These are phyloP conservation scores for Lachancea nothofagi DNA, from an alignment of 805 yeast species.

Conservation along the genomic window DNA sequence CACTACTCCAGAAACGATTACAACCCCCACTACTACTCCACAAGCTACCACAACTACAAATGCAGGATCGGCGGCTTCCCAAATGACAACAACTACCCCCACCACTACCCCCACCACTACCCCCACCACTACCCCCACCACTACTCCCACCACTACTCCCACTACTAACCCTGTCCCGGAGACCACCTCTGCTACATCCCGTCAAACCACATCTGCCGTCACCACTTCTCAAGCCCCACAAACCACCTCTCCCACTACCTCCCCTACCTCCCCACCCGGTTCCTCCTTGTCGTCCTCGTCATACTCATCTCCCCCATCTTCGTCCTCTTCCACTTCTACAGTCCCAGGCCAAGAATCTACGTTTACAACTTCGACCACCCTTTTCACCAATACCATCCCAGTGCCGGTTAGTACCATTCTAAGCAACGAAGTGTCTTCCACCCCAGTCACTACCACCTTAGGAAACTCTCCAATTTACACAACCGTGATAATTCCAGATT, in stretches of 20 bases:
- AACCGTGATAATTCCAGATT: background rate
- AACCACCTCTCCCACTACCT: background rate
- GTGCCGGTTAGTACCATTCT: conserved; percentile 1
- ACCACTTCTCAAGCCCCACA: background rate
- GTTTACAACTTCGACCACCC: conserved; percentile 1
- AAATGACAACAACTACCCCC: background rate
- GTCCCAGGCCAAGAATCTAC: conserved; percentile 2
- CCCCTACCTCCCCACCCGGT: conserved; percentile 1
- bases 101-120: background rate
- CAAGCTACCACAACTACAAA: too few relatives aligned
- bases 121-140: background rate
- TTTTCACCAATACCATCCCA: background rate
- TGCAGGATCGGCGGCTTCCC: too few relatives aligned
- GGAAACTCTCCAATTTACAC: conserved; percentile 2
- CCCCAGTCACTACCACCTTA: background rate
- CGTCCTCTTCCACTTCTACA: conserved; percentile 2
- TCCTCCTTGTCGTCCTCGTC: conserved; percentile 2
- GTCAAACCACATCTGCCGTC: background rate
- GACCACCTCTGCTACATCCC: background rate
- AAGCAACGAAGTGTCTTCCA: background rate
- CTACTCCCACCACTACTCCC: too few relatives aligned
- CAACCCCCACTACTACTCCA: too few relatives aligned
- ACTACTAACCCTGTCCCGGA: background rate
- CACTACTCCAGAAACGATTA: background rate
- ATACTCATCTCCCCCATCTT: conserved; percentile 2